Evolutionary conservation across 805 yeast species (phyloP).

Genomic region (Pichia ethanolica): DNA sequence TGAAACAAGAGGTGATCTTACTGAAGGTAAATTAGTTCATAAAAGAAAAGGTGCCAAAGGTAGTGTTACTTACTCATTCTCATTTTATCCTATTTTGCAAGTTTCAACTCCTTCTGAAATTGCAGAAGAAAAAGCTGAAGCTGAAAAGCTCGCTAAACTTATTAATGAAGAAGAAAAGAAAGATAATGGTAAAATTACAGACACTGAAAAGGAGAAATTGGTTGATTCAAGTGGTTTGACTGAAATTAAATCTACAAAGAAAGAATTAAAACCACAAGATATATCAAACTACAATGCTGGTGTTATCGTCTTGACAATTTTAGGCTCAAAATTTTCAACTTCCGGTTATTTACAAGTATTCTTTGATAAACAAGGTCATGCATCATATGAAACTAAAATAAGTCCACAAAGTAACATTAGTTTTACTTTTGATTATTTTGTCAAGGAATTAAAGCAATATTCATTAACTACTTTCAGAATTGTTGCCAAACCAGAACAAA

Average conservation of each 20-base stretch:
- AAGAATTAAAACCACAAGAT: constrained; percentile 51
- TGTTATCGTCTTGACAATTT: constrained; percentile 60
- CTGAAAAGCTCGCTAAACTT: constrained; percentile 12
- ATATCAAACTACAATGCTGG: constrained; percentile 61
- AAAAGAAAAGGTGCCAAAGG: constrained; percentile 84
- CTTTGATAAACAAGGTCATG: constrained; percentile 68
- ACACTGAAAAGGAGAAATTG: constrained; percentile 13
- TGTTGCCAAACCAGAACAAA: constrained; percentile 45
- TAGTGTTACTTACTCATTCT: constrained; percentile 56
- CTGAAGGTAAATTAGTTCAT: constrained; percentile 53
- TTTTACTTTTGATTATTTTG: constrained; percentile 62
- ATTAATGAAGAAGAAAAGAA: constrained; percentile 28
- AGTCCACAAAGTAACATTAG: constrained; percentile 32
- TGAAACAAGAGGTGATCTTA: constrained; percentile 49
- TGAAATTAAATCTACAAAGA: constrained; percentile 31
- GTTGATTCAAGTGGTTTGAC: constrained; percentile 1
- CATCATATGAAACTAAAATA: constrained; percentile 50
- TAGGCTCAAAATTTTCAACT: constrained; percentile 50
- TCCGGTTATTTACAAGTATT: constrained; percentile 64
- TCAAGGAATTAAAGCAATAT: constrained; percentile 65
- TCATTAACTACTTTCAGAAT: constrained; percentile 60
- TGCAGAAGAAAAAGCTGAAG: constrained; percentile 41
- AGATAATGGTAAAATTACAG: constrained; percentile 24
- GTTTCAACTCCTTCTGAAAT: constrained; percentile 73
- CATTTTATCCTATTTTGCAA: constrained; percentile 80